Conservation (phyloP, 768 basidiomycete species). For the Rhodotorula paludigena region DNA sequence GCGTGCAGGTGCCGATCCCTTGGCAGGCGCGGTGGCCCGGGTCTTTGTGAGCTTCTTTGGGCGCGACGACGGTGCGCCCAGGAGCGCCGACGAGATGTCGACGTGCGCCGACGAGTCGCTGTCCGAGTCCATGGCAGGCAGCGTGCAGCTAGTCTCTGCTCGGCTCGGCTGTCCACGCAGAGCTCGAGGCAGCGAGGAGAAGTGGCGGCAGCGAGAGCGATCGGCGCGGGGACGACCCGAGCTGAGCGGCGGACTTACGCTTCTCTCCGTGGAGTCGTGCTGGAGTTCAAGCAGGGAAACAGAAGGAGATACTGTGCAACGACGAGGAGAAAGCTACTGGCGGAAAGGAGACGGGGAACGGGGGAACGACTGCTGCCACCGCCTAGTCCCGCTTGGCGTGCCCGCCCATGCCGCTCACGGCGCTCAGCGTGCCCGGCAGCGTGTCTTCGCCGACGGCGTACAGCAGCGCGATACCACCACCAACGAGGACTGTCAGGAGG, state of each 20-base stretch:
- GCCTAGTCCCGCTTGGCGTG: conserved; percentile 15
- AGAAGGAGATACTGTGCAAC: too few species aligned
- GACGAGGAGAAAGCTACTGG: too few species aligned
- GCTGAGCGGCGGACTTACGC: background rate
- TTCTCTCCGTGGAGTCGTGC: background rate
- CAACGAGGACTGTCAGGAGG: conserved; percentile 13
- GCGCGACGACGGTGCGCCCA: background rate
- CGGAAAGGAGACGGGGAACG: too few species aligned
- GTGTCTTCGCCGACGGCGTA: conserved; percentile 16
- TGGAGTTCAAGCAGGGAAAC: too few species aligned
- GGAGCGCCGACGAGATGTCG: conserved; percentile 36
- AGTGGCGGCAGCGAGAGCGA: too few species aligned
- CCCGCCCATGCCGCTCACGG: conserved; percentile 15
- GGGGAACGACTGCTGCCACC: background rate
- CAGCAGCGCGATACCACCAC: conserved; percentile 18
- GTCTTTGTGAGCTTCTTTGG: background rate
- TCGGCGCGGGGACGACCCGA: background rate
- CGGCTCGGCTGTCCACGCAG: too few species aligned
- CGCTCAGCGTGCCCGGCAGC: conserved; percentile 32
- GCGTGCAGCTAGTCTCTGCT: background rate
- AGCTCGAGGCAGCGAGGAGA: too few species aligned
- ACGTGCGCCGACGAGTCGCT: conserved; percentile 27
- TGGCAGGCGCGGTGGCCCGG: background rate
- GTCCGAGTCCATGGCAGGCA: conserved; percentile 15
- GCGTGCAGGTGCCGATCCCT: too few species aligned